Evolutionary conservation across 495 filamentous ascomycete species (phyloP), one percentile per base, ranked within the genome.

Genomic region (Xylaria curta): DNA sequence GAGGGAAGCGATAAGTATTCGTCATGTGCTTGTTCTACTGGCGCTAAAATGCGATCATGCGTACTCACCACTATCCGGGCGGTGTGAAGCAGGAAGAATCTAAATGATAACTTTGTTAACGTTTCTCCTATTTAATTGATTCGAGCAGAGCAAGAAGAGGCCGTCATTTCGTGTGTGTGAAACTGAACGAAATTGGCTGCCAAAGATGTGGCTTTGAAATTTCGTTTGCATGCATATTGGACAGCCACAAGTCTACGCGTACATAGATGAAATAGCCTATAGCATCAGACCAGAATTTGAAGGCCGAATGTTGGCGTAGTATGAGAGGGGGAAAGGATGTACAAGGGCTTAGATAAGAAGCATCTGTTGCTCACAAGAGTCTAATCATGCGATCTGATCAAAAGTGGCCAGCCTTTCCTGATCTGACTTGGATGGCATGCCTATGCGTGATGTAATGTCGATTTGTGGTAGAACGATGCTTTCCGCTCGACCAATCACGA

Each of bases 401-500:
- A 15, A 15, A 5, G 19, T 24, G n/a, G 17, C 44, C 12, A 51
- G 31, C 28, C 68, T 42, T 70, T 62, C 59, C 68, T 12, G 44
- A 49, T 61, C 68, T 21, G 68, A 54, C 21, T 62, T 28, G 56
- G 68, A 7, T 19, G 56, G 33, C 31, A 38, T 13, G 13, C 60
- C 58, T 53, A 42, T 69, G 56, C 42, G 67, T 51, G 9, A 62
- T 53, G 68, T 24, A 44, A 51, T 51, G 59, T 61, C 40, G 28
- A 60, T 28, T 17, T 31, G 26, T 63, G 67, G 42, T 56, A 69
- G 51, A 40, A 51, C 26, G 12, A 51, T 59, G 46, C 38, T 59
- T 15, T 31, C 67, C 31, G 28, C 58, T 63, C 68, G n/a, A 31
- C 54, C 68, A 70, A 70, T 70, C n/a, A 42, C 47, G 31, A 42